Conservation (phyloP, 2,329 filamentous ascomycete genomes). For the Dendrostoma leiphaemia region DNA sequence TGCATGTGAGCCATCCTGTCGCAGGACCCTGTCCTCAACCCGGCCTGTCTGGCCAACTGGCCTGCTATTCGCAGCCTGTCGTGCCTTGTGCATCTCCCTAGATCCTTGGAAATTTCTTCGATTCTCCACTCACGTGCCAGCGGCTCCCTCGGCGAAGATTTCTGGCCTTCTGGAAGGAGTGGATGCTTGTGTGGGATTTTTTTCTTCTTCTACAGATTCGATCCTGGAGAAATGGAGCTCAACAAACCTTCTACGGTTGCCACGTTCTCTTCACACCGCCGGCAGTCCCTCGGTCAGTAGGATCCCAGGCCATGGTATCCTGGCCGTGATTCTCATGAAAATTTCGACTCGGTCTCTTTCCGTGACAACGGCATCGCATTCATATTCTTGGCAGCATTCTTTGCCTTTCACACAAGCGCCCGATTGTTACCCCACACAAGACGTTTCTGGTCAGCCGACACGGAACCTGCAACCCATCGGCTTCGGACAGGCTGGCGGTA, state of each 20-base stretch:
- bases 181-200: slow-evolving; percentile 1
- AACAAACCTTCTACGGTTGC: no score
- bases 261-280: no score
- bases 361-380: background rate
- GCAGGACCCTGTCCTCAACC: background rate
- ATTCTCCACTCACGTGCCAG: background rate
- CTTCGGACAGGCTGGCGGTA: background rate
- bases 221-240: no score
- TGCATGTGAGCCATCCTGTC: background rate
- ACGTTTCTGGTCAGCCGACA: no score
- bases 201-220: background rate
- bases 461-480: background rate
- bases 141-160: slow-evolving; percentile 1
- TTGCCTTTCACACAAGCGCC: no score
- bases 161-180: slow-evolving; percentile 10
- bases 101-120: slow-evolving; percentile 1
- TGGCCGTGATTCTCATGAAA: background rate
- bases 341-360: background rate
- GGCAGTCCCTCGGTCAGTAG: no score
- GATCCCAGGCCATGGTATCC: no score
- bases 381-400: no score
- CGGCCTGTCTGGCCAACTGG: background rate
- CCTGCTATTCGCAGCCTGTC: background rate
- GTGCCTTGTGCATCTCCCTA: background rate
- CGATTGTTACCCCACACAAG: no score